These are phyloP conservation scores for Parafenestella ontariensis DNA, from an alignment of 2,329 filamentous ascomycete species.

Conservation along the genomic window DNA sequence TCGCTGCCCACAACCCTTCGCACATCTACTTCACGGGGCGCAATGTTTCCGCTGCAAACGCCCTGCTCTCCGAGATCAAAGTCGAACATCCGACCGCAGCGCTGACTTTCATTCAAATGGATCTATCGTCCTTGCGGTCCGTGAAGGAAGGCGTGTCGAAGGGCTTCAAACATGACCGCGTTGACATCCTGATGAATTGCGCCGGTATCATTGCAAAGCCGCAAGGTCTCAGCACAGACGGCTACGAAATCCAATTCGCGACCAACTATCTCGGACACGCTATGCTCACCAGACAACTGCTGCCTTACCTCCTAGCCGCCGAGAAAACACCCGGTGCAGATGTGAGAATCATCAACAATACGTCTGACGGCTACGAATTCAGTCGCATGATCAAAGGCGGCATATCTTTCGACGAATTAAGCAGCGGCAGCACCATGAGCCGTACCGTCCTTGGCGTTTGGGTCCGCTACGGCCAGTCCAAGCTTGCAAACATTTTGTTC, in stretches of 20 bases:
- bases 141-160: conserved; percentile 35
- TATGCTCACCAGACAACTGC: conserved; percentile 51
- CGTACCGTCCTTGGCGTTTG: conserved; percentile 31
- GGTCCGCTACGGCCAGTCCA: conserved; percentile 55
- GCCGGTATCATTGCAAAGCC: conserved; percentile 49
- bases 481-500: conserved; percentile 57
- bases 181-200: conserved; percentile 54
- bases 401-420: conserved; percentile 43
- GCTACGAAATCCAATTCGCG: conserved; percentile 58
- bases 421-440: conserved; percentile 27
- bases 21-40: conserved; percentile 55
- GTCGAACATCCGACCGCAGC: conserved; percentile 28
- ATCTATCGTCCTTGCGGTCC: conserved; percentile 45
- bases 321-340: conserved; percentile 44
- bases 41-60: conserved; percentile 42
- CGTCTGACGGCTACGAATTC: conserved; percentile 33
- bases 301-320: conserved; percentile 50
- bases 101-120: conserved; percentile 44
- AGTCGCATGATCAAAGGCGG: conserved; percentile 23
- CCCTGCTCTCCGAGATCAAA: conserved; percentile 44
- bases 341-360: conserved; percentile 52
- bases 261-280: conserved; percentile 58
- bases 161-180: conserved; percentile 36
- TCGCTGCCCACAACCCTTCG: conserved; percentile 51
- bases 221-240: conserved; percentile 48